phyloP scores from a whole-genome alignment of 805 yeast species.

The Pichia scutulata region DNA sequence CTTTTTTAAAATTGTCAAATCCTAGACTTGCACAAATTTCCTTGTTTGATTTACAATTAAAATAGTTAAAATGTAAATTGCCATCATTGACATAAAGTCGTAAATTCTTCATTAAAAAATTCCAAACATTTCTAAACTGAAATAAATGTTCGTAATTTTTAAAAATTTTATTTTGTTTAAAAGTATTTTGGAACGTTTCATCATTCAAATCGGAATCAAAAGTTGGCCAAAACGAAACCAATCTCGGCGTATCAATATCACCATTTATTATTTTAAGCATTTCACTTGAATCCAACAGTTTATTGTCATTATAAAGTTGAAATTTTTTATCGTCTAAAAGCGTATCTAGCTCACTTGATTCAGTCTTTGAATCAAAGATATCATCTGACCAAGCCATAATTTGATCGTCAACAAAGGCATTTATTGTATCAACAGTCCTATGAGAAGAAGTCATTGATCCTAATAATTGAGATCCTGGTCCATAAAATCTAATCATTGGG shows the following conservation, averaged over 20 bases:
- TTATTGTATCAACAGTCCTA: constrained; percentile 42
- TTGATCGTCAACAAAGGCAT: constrained; percentile 47
- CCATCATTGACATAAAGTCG: constrained; percentile 7
- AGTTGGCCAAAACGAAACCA: constrained; percentile 64
- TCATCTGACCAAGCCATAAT: constrained; percentile 36
- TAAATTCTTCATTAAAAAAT: constrained; percentile 43
- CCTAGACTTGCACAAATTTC: constrained; percentile 48
- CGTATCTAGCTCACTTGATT: constrained; percentile 26
- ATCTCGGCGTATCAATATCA: constrained; percentile 37
- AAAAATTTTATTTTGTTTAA: constrained; percentile 30
- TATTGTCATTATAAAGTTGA: background rate
- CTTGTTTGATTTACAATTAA: constrained; percentile 47
- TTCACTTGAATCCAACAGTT: constrained; percentile 25
- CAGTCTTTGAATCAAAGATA: constrained; percentile 31
- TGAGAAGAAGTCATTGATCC: constrained; percentile 35
- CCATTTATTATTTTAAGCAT: constrained; percentile 47
- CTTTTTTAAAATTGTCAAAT: constrained; percentile 27
- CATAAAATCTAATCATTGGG: constrained; percentile 68
- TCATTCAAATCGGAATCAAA: constrained; percentile 33
- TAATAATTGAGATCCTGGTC: constrained; percentile 38
- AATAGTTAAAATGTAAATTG: constrained; percentile 36
- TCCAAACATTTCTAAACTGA: constrained; percentile 52
- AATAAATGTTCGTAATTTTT: constrained; percentile 41
- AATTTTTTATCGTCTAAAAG: background rate
- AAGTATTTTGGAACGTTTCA: constrained; percentile 28